A percentile compares a stretch with the other conserved stretches of the same genome.
Evolutionary conservation across 306 rosid species (phyloP).

Genomic region (Purshia tridentata): DNA sequence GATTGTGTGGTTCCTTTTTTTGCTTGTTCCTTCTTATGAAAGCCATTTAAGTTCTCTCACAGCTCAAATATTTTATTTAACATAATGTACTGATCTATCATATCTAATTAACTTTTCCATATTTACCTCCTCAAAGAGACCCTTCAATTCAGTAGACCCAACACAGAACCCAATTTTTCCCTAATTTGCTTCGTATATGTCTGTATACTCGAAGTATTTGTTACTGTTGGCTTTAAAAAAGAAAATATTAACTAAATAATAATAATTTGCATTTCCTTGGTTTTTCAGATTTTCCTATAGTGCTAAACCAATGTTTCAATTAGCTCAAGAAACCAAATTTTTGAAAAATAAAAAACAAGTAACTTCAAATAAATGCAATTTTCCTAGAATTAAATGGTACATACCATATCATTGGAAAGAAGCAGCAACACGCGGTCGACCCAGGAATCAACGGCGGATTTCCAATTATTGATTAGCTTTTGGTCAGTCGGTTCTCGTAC

Average conservation of each 20-base stretch:
- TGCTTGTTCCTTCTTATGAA: not conserved
- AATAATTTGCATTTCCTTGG: too few species aligned
- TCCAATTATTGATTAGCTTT: constrained; percentile 49
- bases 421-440: constrained; percentile 53
- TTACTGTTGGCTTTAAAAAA: too few species aligned
- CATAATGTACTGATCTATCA: not conserved
- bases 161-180: not conserved
- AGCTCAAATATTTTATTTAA: not conserved
- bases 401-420: constrained; percentile 52
- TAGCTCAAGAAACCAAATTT: not conserved
- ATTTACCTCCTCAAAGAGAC: not conserved
- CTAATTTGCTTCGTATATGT: too few species aligned
- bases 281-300: not conserved
- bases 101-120: not conserved
- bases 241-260: too few species aligned
- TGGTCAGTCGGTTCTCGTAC: constrained; percentile 29
- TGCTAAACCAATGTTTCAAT: not conserved
- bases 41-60: not conserved
- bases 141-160: not conserved
- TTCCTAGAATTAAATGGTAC: not conserved
- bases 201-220: too few species aligned
- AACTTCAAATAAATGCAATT: not conserved
- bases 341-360: not conserved
- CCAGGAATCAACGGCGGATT: constrained; percentile 69
- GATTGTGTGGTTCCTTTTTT: not conserved